Evolutionary conservation across 2,329 filamentous ascomycete species (phyloP).

Genomic region (Verruconis gallopava): DNA sequence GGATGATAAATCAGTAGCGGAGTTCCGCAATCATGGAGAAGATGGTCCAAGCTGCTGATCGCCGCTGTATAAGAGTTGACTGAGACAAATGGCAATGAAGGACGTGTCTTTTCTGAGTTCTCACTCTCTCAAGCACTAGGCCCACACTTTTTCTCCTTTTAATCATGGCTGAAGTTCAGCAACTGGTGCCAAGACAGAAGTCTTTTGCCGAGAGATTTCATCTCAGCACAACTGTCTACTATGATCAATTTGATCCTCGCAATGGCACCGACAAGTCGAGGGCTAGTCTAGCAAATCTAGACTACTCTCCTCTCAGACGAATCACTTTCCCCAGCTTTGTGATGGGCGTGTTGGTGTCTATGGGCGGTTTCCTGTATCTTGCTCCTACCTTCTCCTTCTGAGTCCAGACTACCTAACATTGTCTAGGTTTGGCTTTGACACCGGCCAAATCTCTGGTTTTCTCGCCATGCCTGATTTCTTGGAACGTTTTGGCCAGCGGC

Average conservation of each 20-base stretch:
- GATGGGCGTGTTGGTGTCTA: not conserved
- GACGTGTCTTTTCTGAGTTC: too few species aligned
- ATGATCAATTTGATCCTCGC: constrained; percentile 1
- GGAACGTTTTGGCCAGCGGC: constrained; percentile 5
- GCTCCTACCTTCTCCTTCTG: not conserved
- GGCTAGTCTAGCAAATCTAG: not conserved
- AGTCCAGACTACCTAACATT: not conserved
- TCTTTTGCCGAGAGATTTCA: not conserved
- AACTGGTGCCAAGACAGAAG: not conserved
- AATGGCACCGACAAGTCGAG: not conserved
- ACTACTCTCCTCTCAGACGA: constrained; percentile 1
- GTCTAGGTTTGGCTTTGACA: constrained; percentile 9
- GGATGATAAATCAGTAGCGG: too few species aligned
- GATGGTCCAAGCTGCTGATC: too few species aligned
- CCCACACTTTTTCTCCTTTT: too few species aligned
- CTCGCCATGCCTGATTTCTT: constrained; percentile 10
- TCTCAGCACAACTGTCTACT: not conserved
- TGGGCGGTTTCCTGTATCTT: constrained; percentile 3
- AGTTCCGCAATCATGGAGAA: too few species aligned
- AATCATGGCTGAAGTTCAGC: not conserved
- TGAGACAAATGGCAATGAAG: too few species aligned
- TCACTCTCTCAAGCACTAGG: too few species aligned
- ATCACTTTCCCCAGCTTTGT: not conserved
- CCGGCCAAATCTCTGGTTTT: constrained; percentile 10
- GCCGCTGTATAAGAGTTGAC: too few species aligned